Conservation (phyloP, 108 stramenopile genomes). For the Cyclostephanos invisitatus region DNA sequence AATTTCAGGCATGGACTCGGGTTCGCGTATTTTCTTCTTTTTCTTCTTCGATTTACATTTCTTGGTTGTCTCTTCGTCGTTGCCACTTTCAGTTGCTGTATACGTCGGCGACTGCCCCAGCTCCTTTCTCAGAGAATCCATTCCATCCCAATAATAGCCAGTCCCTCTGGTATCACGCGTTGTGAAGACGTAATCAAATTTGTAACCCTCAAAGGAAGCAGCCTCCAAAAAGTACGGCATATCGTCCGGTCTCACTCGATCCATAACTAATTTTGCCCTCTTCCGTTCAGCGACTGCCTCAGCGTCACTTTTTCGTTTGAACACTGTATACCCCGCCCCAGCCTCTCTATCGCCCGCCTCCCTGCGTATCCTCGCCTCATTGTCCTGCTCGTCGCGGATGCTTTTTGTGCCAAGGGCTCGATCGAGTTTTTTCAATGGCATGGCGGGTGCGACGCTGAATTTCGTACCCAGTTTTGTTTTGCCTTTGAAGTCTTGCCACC, state of each 20-base stretch:
- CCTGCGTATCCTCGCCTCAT: conserved; percentile 62
- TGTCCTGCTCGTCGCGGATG: conserved; percentile 70
- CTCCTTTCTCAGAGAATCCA: conserved; percentile 67
- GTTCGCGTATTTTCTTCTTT: conserved; percentile 38
- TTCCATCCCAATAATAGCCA: conserved; percentile 91
- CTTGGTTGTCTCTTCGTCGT: conserved; percentile 16
- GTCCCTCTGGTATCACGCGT: conserved; percentile 65
- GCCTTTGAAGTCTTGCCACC: conserved; percentile 67
- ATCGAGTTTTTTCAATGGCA: conserved; percentile 77
- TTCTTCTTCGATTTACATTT: conserved; percentile 52
- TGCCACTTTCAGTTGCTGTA: not conserved
- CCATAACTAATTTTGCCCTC: conserved; percentile 56
- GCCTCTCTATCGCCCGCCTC: conserved; percentile 58
- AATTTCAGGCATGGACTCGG: conserved; percentile 40
- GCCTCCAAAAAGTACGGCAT: conserved; percentile 65
- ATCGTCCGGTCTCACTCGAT: conserved; percentile 67
- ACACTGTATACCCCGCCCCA: conserved; percentile 67
- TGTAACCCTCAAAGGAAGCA: conserved; percentile 67
- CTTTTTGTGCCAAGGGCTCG: conserved; percentile 62
- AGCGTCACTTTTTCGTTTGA: conserved; percentile 58
- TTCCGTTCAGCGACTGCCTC: conserved; percentile 53
- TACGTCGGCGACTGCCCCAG: conserved; percentile 15
- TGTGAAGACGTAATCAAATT: conserved; percentile 86
- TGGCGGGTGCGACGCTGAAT: conserved; percentile 56
- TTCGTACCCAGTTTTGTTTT: conserved; percentile 23